Base-by-base conservation (phyloP, 352 stramenopile genomes). In the Phytophthora rubi region DNA sequence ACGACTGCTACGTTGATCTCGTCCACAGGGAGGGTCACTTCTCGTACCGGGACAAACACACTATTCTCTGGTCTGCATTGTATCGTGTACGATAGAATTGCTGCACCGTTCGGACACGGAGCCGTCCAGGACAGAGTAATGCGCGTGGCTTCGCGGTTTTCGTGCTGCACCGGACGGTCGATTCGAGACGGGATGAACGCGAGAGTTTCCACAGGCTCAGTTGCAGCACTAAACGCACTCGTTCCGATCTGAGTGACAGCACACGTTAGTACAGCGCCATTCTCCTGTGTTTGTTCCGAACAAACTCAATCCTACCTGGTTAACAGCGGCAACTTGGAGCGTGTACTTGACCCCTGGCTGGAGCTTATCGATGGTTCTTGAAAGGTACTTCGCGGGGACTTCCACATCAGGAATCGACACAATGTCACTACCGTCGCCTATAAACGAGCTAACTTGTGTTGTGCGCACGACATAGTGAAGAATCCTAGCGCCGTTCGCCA, bases 101-200 rank as follows among this genome's bases (percentile, higher is more conserved):
- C 32, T 15, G 86, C 82, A 1, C 86, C 86, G n/a, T 94, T 94
- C 0, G 82, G 62, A 30, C 62, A 79, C 0, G 84, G 86, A 15
- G 73, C 59, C 3, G 66, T 71, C 86, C 86, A 94, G 15, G 66
- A 73, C 2, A 94, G 61, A 2, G 73, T 70, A 26, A 94, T 77
- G 2, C 62, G 79, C 2, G 71, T 80, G 7, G 86, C 65, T 42
- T 68, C 51, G 2, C 76, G 64, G 23, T 86, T 71, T 5, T 54
- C 56, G 47, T 81, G 66, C 8, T 83, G 68, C 2, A 87, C 74
- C 0, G 78, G 58, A 15, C 73, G 75, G 0, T 82, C 72, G 13
- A 93, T 75, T 52, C 75, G 71, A 2, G 81, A 88, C 1, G 86
- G 84, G 2, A 86, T 60, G 62, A 88, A 94, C 3, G 86, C 84